Percentiles rank a stretch among this genome's conserved stretches.
These are phyloP conservation scores for Rhynchosporium secalis DNA, from an alignment of 2,329 filamentous ascomycete genomes.

Conservation along the genomic window DNA sequence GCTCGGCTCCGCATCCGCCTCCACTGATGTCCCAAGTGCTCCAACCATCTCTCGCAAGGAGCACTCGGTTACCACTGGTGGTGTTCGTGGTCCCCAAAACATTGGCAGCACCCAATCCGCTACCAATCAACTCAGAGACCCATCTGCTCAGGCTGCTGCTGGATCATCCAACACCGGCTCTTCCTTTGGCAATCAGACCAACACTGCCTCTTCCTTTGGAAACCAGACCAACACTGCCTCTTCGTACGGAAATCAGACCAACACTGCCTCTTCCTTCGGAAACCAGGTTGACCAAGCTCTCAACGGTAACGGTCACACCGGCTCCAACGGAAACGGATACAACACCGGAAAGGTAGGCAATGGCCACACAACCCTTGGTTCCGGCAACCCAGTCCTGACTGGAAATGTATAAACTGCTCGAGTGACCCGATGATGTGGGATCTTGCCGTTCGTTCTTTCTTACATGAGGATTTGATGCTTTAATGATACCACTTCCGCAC, in stretches of 20 bases:
- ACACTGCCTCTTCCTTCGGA: slow-evolving; percentile 31
- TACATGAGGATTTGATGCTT: slow-evolving; percentile 25
- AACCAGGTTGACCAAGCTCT: slow-evolving; percentile 37
- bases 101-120: slow-evolving; percentile 29
- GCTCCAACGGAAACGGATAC: slow-evolving; percentile 15
- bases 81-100: slow-evolving; percentile 34
- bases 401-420: slow-evolving; percentile 22
- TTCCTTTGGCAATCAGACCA: slow-evolving; percentile 31
- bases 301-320: slow-evolving; percentile 15
- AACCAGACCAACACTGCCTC: slow-evolving; percentile 21
- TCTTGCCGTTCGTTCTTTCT: slow-evolving; percentile 14
- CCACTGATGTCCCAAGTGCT: slow-evolving; percentile 65
- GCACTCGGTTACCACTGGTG: slow-evolving; percentile 33
- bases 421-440: background rate
- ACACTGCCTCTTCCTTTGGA: too few relatives aligned
- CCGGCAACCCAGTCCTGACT: slow-evolving; percentile 32
- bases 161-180: slow-evolving; percentile 35
- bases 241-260: slow-evolving; percentile 30
- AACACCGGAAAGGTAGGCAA: slow-evolving; percentile 14
- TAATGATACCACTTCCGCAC: slow-evolving; percentile 31
- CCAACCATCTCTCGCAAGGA: slow-evolving; percentile 56
- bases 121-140: slow-evolving; percentile 23
- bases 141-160: slow-evolving; percentile 18
- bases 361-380: slow-evolving; percentile 28
- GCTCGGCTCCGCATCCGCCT: slow-evolving; percentile 75